These are phyloP conservation scores for Lasiodiplodia sp. DNA, from an alignment of 2,329 filamentous ascomycete genomes.

Conservation along the genomic window DNA sequence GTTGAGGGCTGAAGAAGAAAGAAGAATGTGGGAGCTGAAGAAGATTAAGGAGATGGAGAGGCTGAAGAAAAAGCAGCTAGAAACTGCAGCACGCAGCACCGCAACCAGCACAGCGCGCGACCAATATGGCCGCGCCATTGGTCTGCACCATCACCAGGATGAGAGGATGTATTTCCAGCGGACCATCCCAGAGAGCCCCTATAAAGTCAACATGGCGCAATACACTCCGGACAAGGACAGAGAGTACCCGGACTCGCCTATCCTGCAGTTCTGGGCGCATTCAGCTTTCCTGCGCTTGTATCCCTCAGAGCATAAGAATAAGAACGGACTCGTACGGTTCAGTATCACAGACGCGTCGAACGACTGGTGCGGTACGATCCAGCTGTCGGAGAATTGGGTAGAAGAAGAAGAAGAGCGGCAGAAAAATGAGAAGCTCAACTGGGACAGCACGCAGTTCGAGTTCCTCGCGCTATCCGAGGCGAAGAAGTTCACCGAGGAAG, in stretches of 20 bases:
- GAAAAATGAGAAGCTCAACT: background rate
- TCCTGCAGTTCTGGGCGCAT: constrained; percentile 46
- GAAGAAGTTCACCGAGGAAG: constrained; percentile 42
- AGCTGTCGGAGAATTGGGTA: constrained; percentile 31
- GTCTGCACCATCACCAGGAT: too few species aligned
- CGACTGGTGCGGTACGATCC: constrained; percentile 45
- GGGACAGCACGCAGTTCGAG: constrained; percentile 30
- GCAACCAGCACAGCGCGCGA: background rate
- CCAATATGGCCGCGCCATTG: background rate
- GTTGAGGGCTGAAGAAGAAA: too few species aligned
- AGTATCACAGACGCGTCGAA: constrained; percentile 40
- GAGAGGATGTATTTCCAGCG: constrained; percentile 17
- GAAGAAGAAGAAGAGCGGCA: background rate
- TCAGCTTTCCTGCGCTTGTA: constrained; percentile 31
- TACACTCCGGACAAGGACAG: background rate
- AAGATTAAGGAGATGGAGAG: too few species aligned
- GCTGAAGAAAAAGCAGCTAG: too few species aligned
- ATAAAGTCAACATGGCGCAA: constrained; percentile 29
- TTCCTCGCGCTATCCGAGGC: constrained; percentile 48
- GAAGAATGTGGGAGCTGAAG: too few species aligned
- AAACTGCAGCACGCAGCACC: too few species aligned
- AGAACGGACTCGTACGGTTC: constrained; percentile 35
- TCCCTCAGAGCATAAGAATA: background rate
- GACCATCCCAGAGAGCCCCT: constrained; percentile 32
- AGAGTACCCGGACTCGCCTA: constrained; percentile 32